These are phyloP conservation scores for Globisporangium rhizosaccharum DNA, from an alignment of 352 stramenopile genomes.

Conservation along the genomic window DNA sequence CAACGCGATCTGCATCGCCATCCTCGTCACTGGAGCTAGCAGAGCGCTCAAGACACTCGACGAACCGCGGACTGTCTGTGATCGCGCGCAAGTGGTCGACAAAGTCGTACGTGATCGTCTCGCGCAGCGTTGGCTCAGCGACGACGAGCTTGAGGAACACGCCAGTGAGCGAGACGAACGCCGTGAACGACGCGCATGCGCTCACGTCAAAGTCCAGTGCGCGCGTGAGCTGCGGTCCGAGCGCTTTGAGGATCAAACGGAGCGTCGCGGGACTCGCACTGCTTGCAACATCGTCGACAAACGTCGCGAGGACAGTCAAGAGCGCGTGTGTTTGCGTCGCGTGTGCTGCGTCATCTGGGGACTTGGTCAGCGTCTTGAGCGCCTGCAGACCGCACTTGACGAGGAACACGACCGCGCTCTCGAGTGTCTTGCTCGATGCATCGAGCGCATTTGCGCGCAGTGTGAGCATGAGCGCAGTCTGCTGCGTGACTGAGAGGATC, in stretches of 20 bases:
- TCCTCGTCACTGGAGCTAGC: background rate
- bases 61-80: conserved; percentile 25
- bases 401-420: conserved; percentile 11
- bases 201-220: conserved; percentile 17
- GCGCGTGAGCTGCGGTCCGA: conserved; percentile 20
- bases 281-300: conserved; percentile 8
- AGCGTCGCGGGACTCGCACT: background rate
- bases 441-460: conserved; percentile 15
- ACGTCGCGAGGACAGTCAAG: background rate
- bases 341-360: background rate
- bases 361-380: conserved; percentile 6
- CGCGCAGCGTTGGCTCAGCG: conserved; percentile 10
- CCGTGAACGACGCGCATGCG: conserved; percentile 14
- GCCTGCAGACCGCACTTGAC: conserved; percentile 13
- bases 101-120: conserved; percentile 27
- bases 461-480: conserved; percentile 32
- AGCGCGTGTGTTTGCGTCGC: background rate
- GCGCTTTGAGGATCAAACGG: conserved; percentile 11
- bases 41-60: conserved; percentile 15
- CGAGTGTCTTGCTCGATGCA: conserved; percentile 4
- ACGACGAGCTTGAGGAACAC: conserved; percentile 27
- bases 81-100: conserved; percentile 26
- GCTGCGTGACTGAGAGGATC: conserved; percentile 23
- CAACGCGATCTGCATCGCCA: conserved; percentile 15
- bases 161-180: conserved; percentile 29